Evolutionary conservation across 2,329 filamentous ascomycete species (phyloP).

Genomic region (Dendryphion nanum): DNA sequence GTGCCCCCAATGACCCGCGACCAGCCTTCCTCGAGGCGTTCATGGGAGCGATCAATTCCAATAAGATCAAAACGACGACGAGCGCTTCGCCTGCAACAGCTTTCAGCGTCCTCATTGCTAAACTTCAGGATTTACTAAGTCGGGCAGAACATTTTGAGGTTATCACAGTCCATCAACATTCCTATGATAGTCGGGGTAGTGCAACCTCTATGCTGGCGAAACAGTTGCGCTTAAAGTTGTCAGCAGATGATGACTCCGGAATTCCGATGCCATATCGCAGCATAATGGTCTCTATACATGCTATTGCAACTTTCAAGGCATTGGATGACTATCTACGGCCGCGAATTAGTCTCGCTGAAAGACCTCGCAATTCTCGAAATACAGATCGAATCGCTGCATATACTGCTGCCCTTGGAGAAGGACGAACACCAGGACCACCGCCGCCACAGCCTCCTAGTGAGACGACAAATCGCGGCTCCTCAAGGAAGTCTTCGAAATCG

Average conservation of each 20-base stretch:
- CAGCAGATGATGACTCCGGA: constrained; percentile 86
- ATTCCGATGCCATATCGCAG: constrained; percentile 86
- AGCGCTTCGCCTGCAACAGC: constrained; percentile 73
- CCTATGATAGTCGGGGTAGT: constrained; percentile 86
- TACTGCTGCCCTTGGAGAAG: constrained; percentile 64
- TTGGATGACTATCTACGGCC: constrained; percentile 94
- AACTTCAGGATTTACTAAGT: constrained; percentile 93
- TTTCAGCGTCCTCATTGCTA: constrained; percentile 88
- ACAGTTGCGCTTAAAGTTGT: constrained; percentile 83
- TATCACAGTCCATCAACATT: constrained; percentile 89
- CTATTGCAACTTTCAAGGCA: constrained; percentile 96
- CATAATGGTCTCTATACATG: constrained; percentile 98
- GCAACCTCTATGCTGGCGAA: constrained; percentile 96
- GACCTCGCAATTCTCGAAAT: constrained; percentile 61
- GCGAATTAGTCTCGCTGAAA: constrained; percentile 77
- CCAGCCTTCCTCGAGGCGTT: constrained; percentile 88
- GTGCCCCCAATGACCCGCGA: constrained; percentile 60
- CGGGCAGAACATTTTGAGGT: constrained; percentile 98
- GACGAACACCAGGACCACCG: constrained; percentile 28
- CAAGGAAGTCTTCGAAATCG: constrained; percentile 30
- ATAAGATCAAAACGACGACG: constrained; percentile 62
- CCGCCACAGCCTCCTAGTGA: constrained; percentile 37
- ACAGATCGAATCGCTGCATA: constrained; percentile 71
- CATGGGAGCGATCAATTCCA: constrained; percentile 69
- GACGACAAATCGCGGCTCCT: constrained; percentile 23